These are phyloP conservation scores for Cyberlindnera sargentensis DNA, from an alignment of 805 yeast genomes.

Conservation along the genomic window DNA sequence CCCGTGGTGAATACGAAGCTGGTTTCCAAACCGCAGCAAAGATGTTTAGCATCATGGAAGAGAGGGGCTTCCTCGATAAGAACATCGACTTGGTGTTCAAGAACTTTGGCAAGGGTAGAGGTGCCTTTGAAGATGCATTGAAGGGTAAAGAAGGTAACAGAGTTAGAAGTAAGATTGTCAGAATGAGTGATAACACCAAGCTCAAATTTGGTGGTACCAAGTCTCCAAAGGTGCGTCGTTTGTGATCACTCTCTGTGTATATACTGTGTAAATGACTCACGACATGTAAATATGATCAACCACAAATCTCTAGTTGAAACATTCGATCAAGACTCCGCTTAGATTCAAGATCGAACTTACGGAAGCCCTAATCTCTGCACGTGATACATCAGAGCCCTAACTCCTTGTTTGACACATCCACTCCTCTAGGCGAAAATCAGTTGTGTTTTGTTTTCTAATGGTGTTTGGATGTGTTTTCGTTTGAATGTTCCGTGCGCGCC, in stretches of 20 bases:
- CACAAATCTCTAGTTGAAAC: neutral
- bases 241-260: constrained; percentile 28
- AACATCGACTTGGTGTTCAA: constrained; percentile 71
- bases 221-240: constrained; percentile 74
- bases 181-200: constrained; percentile 72
- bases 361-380: constrained; percentile 7
- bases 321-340: no score
- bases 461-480: constrained; percentile 8
- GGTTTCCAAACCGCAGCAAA: constrained; percentile 76
- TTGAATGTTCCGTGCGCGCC: constrained; percentile 7
- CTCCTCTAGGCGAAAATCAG: no score
- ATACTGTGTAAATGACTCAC: neutral
- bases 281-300: constrained; percentile 3
- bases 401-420: neutral
- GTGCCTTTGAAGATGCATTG: constrained; percentile 76
- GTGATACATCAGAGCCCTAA: constrained; percentile 11
- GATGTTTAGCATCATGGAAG: constrained; percentile 66
- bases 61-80: constrained; percentile 47
- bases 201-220: constrained; percentile 91
- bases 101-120: constrained; percentile 85
- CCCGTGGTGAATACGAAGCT: constrained; percentile 91
- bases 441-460: neutral
- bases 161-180: constrained; percentile 57
- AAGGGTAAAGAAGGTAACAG: constrained; percentile 81
- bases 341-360: no score